Percentiles rank a stretch among this genome's conserved stretches.
phyloP scores from a whole-genome alignment of 768 basidiomycete species.

The Russula vinacea region DNA sequence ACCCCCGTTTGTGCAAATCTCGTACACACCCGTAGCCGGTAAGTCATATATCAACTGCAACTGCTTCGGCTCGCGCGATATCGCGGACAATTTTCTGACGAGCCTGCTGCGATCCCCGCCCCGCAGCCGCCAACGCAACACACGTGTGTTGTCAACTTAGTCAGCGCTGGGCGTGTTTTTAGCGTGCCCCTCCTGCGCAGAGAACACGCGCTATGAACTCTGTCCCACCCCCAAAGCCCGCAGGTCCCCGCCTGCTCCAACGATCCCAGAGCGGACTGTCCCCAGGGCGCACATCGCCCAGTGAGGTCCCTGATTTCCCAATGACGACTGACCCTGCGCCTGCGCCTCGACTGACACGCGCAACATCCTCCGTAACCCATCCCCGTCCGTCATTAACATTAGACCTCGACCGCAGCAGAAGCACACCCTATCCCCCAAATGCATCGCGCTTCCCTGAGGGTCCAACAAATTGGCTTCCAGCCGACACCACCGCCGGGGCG shows the following conservation, averaged over 20 bases:
- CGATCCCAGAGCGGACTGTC: constrained; percentile 14
- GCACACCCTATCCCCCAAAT: constrained; percentile 1
- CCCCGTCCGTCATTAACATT: constrained; percentile 18
- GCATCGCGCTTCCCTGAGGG: neutral
- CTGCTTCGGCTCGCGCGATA: neutral
- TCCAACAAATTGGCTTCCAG: neutral
- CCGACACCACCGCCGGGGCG: neutral
- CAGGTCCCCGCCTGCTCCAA: constrained; percentile 20
- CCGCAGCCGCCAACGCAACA: neutral
- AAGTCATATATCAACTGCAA: neutral
- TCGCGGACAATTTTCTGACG: neutral
- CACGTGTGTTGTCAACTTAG: neutral
- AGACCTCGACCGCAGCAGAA: constrained; percentile 3
- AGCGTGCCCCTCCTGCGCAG: neutral
- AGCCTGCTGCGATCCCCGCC: neutral
- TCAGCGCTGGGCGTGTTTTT: neutral
- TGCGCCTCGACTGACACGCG: constrained; percentile 8
- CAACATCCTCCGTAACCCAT: neutral
- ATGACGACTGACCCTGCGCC: constrained; percentile 1
- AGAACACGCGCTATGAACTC: neutral
- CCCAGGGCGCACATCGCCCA: neutral
- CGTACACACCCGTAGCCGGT: neutral
- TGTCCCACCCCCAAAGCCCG: constrained; percentile 9
- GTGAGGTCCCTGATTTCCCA: neutral
- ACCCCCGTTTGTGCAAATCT: neutral